Conservation (phyloP, 1,139 yeast genomes). For the Debaryomycetaceae sp. region DNA sequence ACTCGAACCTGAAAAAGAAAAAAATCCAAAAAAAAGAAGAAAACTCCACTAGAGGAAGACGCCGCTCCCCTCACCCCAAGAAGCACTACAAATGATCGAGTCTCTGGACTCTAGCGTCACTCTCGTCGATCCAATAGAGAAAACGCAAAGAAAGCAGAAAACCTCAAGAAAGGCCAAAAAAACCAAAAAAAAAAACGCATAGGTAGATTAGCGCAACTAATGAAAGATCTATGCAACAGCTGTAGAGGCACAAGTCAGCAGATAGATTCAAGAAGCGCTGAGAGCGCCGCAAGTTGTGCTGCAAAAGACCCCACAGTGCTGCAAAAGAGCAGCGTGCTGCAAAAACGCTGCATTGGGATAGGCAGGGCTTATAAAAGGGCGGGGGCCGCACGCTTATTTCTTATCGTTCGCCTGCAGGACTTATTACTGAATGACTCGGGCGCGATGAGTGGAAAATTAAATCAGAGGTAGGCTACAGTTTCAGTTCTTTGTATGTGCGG, state of each 20-base stretch:
- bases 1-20: conserved; percentile 5
- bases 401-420: conserved; percentile 4
- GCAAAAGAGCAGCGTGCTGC: too few species aligned
- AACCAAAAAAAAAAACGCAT: conserved; percentile 8
- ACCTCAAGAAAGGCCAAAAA: conserved; percentile 7
- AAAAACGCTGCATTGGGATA: too few species aligned
- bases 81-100: too few species aligned
- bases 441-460: conserved; percentile 1
- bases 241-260: background rate
- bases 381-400: background rate
- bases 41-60: conserved; percentile 1
- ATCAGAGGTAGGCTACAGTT: background rate
- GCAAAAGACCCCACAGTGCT: too few species aligned
- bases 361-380: too few species aligned
- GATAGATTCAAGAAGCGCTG: too few species aligned
- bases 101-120: too few species aligned
- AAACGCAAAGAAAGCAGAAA: conserved; percentile 10
- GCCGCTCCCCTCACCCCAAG: background rate
- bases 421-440: conserved; percentile 6
- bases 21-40: conserved; percentile 5
- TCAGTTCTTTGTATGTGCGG: conserved; percentile 75
- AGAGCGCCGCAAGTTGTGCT: too few species aligned
- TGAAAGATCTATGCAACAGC: conserved; percentile 1
- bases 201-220: conserved; percentile 3
- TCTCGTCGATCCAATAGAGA: too few species aligned